A percentile compares a stretch with the other conserved stretches of the same genome.
Conservation (phyloP, 2,329 filamentous ascomycete genomes). For the Berkeleyomyces rouxiae region DNA sequence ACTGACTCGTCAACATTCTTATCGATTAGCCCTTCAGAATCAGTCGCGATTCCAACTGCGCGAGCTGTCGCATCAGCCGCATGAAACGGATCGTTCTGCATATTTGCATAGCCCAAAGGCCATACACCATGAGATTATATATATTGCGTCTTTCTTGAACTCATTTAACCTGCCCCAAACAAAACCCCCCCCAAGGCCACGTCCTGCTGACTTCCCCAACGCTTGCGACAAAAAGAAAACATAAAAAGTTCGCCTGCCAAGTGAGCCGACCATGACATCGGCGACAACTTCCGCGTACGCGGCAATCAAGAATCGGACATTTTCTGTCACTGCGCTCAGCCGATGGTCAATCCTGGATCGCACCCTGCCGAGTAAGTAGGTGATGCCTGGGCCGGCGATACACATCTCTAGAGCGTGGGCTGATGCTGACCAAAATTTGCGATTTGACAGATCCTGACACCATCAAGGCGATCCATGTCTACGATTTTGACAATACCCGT, state of each 20-base stretch:
- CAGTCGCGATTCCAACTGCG: background rate
- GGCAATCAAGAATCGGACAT: constrained; percentile 10
- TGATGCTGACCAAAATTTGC: background rate
- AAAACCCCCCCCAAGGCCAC: no score
- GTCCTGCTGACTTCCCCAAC: no score
- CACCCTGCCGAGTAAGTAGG: constrained; percentile 7
- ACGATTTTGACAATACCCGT: constrained; percentile 97
- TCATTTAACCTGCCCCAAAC: no score
- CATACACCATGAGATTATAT: no score
- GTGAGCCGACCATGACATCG: constrained; percentile 2
- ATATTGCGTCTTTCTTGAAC: no score
- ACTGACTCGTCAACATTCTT: background rate
- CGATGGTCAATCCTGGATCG: constrained; percentile 12
- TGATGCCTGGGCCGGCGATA: background rate
- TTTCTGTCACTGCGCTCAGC: constrained; percentile 8
- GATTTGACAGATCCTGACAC: constrained; percentile 35
- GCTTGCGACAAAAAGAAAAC: no score
- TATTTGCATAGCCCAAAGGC: no score
- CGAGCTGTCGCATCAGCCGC: no score
- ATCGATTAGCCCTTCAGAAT: background rate
- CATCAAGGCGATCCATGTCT: constrained; percentile 73
- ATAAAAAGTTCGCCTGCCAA: background rate
- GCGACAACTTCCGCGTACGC: constrained; percentile 7
- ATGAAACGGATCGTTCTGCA: no score
- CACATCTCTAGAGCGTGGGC: background rate